Base-by-base conservation (phyloP, 352 stramenopile species). In the Blastocystis sp. region DNA sequence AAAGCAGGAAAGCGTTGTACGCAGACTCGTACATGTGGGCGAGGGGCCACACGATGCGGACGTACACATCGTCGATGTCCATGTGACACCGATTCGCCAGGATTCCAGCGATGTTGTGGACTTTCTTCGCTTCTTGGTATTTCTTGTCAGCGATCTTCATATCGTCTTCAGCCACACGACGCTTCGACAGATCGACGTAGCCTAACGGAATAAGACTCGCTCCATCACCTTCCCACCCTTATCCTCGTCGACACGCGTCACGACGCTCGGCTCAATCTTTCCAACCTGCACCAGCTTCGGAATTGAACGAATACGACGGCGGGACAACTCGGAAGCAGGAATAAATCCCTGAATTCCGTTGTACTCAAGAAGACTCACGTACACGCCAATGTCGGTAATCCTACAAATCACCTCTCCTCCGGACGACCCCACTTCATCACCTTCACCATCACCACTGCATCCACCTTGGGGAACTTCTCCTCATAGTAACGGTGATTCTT, bases 311-410 rank as follows among this genome's bases (percentile, higher is more conserved):
- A 99, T 99, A 84, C 97, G 96, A 89, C 96, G 93, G 14, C 96
- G 92, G 61, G 92, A 97, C 54, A 99, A 91, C 89, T 99, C 97
- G n/a, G 92, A 97, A 9, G 99, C 90, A 87, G 99, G 87, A 88
- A 99, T 99, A 93, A 99, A 98, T 63, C 97, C 97, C 88, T 97
- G 93, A 87, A 99, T 99, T 90, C 98, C 97, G 91, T 99, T 98
- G 92, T 99, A 99, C 91, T 99, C 97, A 63, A 99, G 91, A 53
- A 99, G 91, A 57, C 93, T 97, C 65, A 99, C 97, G 90, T 99
- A 99, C 29, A 96, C 96, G 64, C 96, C 96, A 96, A 99, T 99
- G 88, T 99, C 96, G 67, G 95, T 96, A 89, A 98, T 98, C 87
- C 93, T 97, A 69, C n/a, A 44, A 0, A 56, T 24, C 29, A 63